Evolutionary conservation across 192 early-diverging fungal genomes (phyloP).

Genomic region (Podila minutissima): DNA sequence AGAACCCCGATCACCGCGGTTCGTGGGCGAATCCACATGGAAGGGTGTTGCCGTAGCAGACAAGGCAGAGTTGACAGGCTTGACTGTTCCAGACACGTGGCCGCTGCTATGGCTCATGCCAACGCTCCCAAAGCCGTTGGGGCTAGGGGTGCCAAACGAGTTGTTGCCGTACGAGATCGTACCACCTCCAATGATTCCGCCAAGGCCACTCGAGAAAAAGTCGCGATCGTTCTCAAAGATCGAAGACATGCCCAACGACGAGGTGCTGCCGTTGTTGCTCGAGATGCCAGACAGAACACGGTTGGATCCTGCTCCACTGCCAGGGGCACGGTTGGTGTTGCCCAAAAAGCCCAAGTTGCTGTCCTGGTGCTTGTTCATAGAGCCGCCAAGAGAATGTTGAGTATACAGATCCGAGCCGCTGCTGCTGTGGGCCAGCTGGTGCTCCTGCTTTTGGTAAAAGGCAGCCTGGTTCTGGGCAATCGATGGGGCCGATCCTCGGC

Average conservation of each 20-base stretch:
- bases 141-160: neutral
- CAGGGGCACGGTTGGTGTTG: neutral
- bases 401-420: neutral
- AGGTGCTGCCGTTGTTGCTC: neutral
- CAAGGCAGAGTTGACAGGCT: slow-evolving; percentile 1
- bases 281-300: slow-evolving; percentile 9
- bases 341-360: slow-evolving; percentile 11
- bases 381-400: neutral
- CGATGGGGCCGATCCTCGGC: slow-evolving; percentile 38
- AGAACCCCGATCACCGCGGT: slow-evolving; percentile 13
- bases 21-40: slow-evolving; percentile 14
- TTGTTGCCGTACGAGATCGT: slow-evolving; percentile 25
- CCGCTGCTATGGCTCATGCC: neutral
- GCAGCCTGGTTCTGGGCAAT: slow-evolving; percentile 17
- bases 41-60: slow-evolving; percentile 15
- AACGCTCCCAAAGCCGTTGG: neutral
- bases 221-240: slow-evolving; percentile 33
- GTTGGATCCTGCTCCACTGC: slow-evolving; percentile 2
- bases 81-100: neutral
- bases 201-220: slow-evolving; percentile 44
- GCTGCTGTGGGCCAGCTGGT: slow-evolving; percentile 24
- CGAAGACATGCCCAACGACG: neutral
- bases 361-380: slow-evolving; percentile 1
- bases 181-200: slow-evolving; percentile 40
- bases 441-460: slow-evolving; percentile 19